Evolutionary conservation across 495 filamentous ascomycete genomes (phyloP), one percentile per base, ranked within the genome.

Genomic region (Rusavskia elegans): DNA sequence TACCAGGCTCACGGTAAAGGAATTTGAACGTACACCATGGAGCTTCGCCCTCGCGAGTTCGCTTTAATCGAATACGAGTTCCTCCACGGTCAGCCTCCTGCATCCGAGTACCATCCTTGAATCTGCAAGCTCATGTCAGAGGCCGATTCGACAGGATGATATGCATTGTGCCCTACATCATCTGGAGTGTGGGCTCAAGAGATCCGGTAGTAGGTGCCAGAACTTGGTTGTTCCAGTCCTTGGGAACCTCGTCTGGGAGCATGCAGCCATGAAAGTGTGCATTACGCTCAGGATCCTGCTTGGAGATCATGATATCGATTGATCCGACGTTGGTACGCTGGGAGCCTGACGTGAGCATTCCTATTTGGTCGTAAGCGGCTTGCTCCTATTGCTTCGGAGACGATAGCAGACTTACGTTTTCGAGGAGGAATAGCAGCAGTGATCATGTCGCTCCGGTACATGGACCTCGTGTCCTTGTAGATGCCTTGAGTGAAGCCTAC

Each of bases 1-100:
- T 48, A 53, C 44, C 29, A 21, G 14, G 32, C 9, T 48, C 32
- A 11, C 52, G 52, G 20, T 53, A 53, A 6, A 49, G 30, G 35
- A 49, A 53, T 17, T 32, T 53, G 45, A 49, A 48, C 6, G 30
- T 32, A 40, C 20, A 29, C 52, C 52, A 53, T 21, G 52, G 21
- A 14, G 52, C 27, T 21, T 48, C 23, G 16, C 52, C 52, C 11
- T 19, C 5, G 9, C 42, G 42, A 25, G 45, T 21, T 44, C 38
- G 17, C n/a, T 21, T 37, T 11, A 49, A 3, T 11, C 38, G 49
- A 0, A 41, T 10, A 10, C 37, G 35, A 36, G 25, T 19, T n/a
- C n/a, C 25, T 19, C 21, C 25, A 3, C 50, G 38, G 6, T 52
- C 50, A 39, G 50, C 20, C 17, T 52, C 37, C 14, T 42, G 32